Conservation (phyloP, 1,139 yeast species). For the Hansenula anomala region DNA sequence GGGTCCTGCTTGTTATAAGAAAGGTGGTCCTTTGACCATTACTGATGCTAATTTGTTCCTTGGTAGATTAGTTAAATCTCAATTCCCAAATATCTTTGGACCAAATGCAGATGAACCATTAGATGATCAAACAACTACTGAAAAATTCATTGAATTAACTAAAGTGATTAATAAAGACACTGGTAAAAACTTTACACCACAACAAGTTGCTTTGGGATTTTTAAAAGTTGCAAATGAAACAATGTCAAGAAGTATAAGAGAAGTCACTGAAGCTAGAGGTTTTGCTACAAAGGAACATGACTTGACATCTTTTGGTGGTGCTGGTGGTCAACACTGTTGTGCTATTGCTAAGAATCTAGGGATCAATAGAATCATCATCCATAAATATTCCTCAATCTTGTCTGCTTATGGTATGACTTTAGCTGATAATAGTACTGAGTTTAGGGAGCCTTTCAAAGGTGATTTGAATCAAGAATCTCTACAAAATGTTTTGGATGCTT, state of each 20-base stretch:
- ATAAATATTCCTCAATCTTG: constrained; percentile 47
- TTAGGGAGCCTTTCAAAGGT: no score
- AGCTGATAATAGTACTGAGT: constrained; percentile 31
- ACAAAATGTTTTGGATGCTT: no score
- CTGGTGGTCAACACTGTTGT: constrained; percentile 55
- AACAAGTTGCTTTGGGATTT: constrained; percentile 50
- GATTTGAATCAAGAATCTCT: no score
- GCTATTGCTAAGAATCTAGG: constrained; percentile 46
- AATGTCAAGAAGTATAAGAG: constrained; percentile 54
- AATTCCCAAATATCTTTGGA: constrained; percentile 54
- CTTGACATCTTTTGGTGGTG: constrained; percentile 53
- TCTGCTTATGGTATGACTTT: constrained; percentile 55
- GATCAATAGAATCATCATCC: constrained; percentile 40
- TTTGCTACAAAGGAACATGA: constrained; percentile 39
- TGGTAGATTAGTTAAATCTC: constrained; percentile 49
- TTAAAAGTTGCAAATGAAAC: constrained; percentile 49
- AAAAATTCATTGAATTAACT: constrained; percentile 37
- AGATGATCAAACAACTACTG: constrained; percentile 35
- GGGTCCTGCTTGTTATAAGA: constrained; percentile 56
- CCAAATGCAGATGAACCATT: constrained; percentile 48
- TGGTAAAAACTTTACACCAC: constrained; percentile 29
- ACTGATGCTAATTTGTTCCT: constrained; percentile 53
- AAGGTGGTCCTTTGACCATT: constrained; percentile 54
- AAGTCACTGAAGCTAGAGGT: constrained; percentile 51
- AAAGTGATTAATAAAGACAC: constrained; percentile 35